Evolutionary conservation across 257 asterid species (phyloP), one percentile per base, ranked within the genome.

Genomic region (Nicotiana undulata): DNA sequence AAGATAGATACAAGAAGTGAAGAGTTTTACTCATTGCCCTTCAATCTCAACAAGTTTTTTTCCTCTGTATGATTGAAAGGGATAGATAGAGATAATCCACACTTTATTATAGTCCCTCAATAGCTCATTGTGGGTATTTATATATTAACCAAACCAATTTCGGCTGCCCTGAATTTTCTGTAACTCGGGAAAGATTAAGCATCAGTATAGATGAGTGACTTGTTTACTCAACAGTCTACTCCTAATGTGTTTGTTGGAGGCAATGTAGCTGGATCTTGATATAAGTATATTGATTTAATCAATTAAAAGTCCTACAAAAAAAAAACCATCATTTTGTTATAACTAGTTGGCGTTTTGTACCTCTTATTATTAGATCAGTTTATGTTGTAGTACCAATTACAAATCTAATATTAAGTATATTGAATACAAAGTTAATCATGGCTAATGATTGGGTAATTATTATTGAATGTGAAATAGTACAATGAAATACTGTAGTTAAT

Each of bases 41-140:
- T 88, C 82, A 90, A 91, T 87, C 98, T 96, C 82, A 95, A 93
- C 92, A 93, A 93, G 88, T 91, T 93, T 81, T 95, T 93, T 88
- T 98, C 99, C 66, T 90, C 98, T 0, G 91, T 95, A 28, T 95
- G 88, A 90, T 84, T 63, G 46, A 24, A 44, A 18, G 58, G 58
- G 15, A 40, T 40, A 9, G 49, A 20, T 51, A 61, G 4, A 37
- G 9, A 64, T 26, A 40, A 60, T 55, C 18, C 17, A 63, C 9
- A 24, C 56, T 52, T 63, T 76, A 64, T 72, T 76, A 64, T 72
- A 10, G 68, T 11, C 40, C 79, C 63, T 52, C 44, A 44, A 8
- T 29, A 46, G 56, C 67, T 81, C 46, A 49, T 31, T 49, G 28
- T 75, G 44, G 63, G 28, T 6, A 79, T 31, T 18, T 8, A 22